Evolutionary conservation across 495 filamentous ascomycete genomes (phyloP).

Genomic region (Podospora appendiculata): DNA sequence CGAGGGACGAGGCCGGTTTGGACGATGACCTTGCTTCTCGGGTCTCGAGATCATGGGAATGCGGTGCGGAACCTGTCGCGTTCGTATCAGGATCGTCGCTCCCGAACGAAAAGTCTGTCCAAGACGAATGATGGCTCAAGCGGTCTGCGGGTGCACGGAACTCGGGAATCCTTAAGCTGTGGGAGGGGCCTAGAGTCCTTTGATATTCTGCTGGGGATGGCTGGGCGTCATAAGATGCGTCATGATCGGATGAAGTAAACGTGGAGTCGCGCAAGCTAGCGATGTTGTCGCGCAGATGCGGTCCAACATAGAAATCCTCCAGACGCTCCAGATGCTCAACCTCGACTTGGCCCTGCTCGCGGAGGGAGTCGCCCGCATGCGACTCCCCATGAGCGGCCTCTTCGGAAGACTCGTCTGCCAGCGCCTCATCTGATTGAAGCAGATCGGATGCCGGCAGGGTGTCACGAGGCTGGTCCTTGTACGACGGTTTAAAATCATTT

Average conservation of each 20-base stretch:
- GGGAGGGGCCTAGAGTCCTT: conserved; percentile 18
- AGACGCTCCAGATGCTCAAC: conserved; percentile 17
- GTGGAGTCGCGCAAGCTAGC: conserved; percentile 26
- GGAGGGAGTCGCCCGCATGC: neutral
- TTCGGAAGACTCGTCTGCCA: conserved; percentile 4
- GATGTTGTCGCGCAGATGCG: conserved; percentile 23
- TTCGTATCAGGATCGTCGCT: conserved; percentile 31
- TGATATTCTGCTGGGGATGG: conserved; percentile 16
- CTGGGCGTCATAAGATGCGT: conserved; percentile 17
- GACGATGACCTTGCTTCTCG: conserved; percentile 8
- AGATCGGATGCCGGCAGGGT: conserved; percentile 13
- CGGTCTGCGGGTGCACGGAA: conserved; percentile 38
- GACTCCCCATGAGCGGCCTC: conserved; percentile 5
- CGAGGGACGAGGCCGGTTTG: conserved; percentile 2
- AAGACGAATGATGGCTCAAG: conserved; percentile 42
- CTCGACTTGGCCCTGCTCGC: conserved; percentile 7
- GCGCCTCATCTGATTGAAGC: conserved; percentile 15
- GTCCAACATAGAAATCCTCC: conserved; percentile 28
- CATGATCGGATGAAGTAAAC: conserved; percentile 21
- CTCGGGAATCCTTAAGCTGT: conserved; percentile 33
- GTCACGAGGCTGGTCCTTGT: conserved; percentile 20
- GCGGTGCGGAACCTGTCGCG: conserved; percentile 9
- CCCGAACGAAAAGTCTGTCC: conserved; percentile 51
- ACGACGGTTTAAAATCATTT: conserved; percentile 27
- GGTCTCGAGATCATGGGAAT: conserved; percentile 12